Base-by-base conservation (phyloP, 108 stramenopile genomes). In the Schizochytrium sp. region DNA sequence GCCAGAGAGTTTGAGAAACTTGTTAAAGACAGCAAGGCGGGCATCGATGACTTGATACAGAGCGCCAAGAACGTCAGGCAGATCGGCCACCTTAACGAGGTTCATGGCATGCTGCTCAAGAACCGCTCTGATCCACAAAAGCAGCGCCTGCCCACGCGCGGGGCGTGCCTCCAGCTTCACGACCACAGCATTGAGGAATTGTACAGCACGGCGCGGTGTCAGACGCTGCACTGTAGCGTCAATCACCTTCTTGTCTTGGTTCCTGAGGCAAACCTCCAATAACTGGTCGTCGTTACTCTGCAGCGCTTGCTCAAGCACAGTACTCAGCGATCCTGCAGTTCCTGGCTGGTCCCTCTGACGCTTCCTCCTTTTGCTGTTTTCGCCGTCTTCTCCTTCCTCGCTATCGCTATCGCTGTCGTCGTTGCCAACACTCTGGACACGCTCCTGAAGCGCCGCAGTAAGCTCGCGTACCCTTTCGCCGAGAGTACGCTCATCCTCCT, bases 251-350 rank as follows among this genome's bases (percentile, higher is more conserved):
- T 55, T 49, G 53, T 83, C 76, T 38, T 55, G 47, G 76, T 83
- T 83, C 10, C 76, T 47, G n/a, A 83, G 28, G 50, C 47, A 49
- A 56, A 83, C 76, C 76, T 83, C 76, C 28, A 83, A 40, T 40
- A 83, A 5, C 76, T 83, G 76, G 55, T 83, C 15, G 76, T 83
- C 76, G 53, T 83, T 83, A 2, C 76, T 83, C 53, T 83, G 76
- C 76, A 83, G 53, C 47, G 76, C 76, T 3, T 83, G 76, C 53
- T 83, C 76, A 1, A 83, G 76, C 17, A 83, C 76, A 5, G 76
- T 55, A 53, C 76, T 83, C 50, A 83, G 2, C 10, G 76, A 83
- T 8, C 64, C 64, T 13, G 53, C 76, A 0, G 76, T 83, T 13
- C 53, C n/a, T 10, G 76, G 8, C n/a, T 49, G 50, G n/a, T 17